Evolutionary conservation across 495 filamentous ascomycete species (phyloP).

Genomic region (Patellaria atrata): DNA sequence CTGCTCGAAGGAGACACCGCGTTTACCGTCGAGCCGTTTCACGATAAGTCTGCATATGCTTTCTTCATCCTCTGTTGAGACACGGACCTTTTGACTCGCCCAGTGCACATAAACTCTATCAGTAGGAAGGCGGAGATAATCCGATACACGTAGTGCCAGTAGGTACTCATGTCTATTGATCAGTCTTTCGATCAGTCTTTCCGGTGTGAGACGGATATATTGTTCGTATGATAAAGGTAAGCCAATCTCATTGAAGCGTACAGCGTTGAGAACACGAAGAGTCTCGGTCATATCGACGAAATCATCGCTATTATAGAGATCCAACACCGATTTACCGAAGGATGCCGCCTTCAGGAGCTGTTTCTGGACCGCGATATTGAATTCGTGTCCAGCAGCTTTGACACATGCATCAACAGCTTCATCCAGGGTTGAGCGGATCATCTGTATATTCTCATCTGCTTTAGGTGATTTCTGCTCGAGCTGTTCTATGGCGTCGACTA

Average conservation of each 20-base stretch:
- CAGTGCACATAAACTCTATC: constrained; percentile 91
- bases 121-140: constrained; percentile 73
- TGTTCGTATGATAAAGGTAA: constrained; percentile 88
- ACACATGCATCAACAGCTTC: constrained; percentile 89
- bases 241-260: constrained; percentile 80
- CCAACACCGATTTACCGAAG: constrained; percentile 91
- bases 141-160: constrained; percentile 76
- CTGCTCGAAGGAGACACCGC: constrained; percentile 83
- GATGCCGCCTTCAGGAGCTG: constrained; percentile 87
- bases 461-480: constrained; percentile 89
- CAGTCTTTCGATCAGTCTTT: constrained; percentile 69
- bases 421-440: constrained; percentile 71
- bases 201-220: constrained; percentile 72
- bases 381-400: constrained; percentile 83
- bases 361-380: constrained; percentile 82
- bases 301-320: constrained; percentile 92
- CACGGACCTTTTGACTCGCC: constrained; percentile 85
- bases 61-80: constrained; percentile 74
- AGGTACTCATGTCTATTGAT: constrained; percentile 84
- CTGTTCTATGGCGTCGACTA: constrained; percentile 84
- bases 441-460: constrained; percentile 91
- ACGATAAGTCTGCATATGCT: constrained; percentile 78
- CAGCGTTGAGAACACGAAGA: constrained; percentile 79
- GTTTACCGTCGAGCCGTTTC: constrained; percentile 68
- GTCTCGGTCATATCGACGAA: constrained; percentile 98